Conservation (phyloP, 768 basidiomycete genomes). For the Boletus reticulatus region DNA sequence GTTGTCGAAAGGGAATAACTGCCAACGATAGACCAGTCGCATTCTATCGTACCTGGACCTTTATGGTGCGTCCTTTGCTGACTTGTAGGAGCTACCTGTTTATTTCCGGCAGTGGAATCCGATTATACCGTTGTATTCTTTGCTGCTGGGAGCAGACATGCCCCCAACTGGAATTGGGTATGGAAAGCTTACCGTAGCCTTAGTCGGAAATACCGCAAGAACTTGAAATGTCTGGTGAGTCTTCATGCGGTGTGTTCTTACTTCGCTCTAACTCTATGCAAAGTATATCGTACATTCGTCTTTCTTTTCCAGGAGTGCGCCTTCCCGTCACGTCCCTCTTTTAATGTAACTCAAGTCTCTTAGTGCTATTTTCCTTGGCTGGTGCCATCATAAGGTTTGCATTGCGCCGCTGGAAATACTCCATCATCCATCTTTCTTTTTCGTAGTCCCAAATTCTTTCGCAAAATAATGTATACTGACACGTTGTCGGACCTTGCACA, state of each 20-base stretch:
- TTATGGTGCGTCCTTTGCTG: conserved; percentile 53
- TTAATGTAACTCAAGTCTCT: conserved; percentile 8
- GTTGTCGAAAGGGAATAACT: conserved; percentile 3
- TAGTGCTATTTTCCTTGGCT: conserved; percentile 87
- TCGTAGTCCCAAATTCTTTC: conserved; percentile 84
- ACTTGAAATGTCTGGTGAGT: conserved; percentile 76
- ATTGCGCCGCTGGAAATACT: background rate
- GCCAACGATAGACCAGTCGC: conserved; percentile 42
- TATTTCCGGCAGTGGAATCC: conserved; percentile 62
- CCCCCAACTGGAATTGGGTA: conserved; percentile 86
- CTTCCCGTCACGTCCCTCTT: background rate
- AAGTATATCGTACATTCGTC: conserved; percentile 87
- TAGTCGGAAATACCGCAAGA: conserved; percentile 83
- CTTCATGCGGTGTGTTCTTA: background rate
- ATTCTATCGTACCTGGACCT: conserved; percentile 79
- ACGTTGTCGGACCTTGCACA: conserved; percentile 77
- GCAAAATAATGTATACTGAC: conserved; percentile 73
- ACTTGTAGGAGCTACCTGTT: background rate
- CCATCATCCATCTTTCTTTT: background rate
- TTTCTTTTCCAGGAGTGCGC: conserved; percentile 83
- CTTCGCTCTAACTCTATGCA: conserved; percentile 6
- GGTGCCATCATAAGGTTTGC: conserved; percentile 83
- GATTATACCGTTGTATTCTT: conserved; percentile 90
- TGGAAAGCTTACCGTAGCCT: conserved; percentile 87
- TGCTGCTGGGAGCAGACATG: conserved; percentile 71